Evolutionary conservation across 148 eudicot genomes (phyloP).

Genomic region (Chenopodium album): DNA sequence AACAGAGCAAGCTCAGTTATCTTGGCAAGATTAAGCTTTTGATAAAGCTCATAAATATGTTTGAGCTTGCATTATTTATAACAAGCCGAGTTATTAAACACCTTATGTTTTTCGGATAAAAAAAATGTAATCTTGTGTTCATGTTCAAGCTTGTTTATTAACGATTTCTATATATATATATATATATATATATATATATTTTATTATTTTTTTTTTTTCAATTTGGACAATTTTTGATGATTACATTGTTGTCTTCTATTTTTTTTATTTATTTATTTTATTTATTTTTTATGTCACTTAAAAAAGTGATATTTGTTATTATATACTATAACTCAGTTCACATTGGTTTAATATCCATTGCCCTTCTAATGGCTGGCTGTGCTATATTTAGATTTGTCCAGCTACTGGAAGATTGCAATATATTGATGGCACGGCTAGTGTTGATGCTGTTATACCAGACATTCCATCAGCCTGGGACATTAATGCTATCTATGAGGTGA

Average conservation of each 20-base stretch:
- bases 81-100: too few relatives aligned
- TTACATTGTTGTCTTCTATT: background rate
- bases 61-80: too few relatives aligned
- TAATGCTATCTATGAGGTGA: slow-evolving; percentile 63
- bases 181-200: too few relatives aligned
- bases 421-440: slow-evolving; percentile 66
- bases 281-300: too few relatives aligned
- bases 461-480: slow-evolving; percentile 59
- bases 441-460: slow-evolving; percentile 69
- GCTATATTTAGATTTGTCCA: slow-evolving; percentile 52
- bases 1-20: too few relatives aligned
- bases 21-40: too few relatives aligned
- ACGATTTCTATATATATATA: too few relatives aligned
- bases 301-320: background rate
- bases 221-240: background rate
- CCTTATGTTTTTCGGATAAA: too few relatives aligned
- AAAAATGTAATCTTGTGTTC: too few relatives aligned
- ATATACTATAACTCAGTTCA: background rate
- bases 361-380: slow-evolving; percentile 5
- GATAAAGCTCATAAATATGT: too few relatives aligned
- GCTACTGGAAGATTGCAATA: slow-evolving; percentile 77
- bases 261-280: background rate
- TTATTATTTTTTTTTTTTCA: background rate
- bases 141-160: too few relatives aligned
- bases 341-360: background rate